These are phyloP conservation scores for Pichia kudriavzevii DNA, from an alignment of 1,139 yeast genomes.

Conservation along the genomic window DNA sequence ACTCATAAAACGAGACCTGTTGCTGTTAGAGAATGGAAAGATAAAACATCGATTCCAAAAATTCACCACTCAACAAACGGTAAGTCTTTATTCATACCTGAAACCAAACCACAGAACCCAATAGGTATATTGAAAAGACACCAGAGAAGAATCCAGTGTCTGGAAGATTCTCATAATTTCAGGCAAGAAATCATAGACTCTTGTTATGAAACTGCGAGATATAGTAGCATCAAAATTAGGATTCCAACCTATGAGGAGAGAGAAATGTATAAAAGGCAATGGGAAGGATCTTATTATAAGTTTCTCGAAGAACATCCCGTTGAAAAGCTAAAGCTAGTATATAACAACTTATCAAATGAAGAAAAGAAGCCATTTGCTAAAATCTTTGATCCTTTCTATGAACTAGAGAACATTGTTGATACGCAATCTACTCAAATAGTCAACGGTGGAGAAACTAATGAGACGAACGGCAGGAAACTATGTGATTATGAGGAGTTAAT, in stretches of 20 bases:
- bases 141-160: conserved; percentile 27
- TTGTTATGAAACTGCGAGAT: conserved; percentile 1
- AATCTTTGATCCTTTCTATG: background rate
- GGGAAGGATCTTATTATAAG: conserved; percentile 16
- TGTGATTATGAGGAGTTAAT: background rate
- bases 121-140: conserved; percentile 27
- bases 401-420: background rate
- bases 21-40: conserved; percentile 72
- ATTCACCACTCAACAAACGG: conserved; percentile 34
- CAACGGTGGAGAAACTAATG: no score
- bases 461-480: no score
- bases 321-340: conserved; percentile 1
- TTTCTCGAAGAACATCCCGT: conserved; percentile 1
- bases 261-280: conserved; percentile 16
- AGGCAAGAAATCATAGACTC: conserved; percentile 22
- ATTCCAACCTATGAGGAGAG: conserved; percentile 20
- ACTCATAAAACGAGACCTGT: conserved; percentile 76
- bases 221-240: background rate
- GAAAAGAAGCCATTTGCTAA: conserved; percentile 6
- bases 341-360: background rate
- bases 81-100: conserved; percentile 31
- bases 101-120: conserved; percentile 21
- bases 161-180: conserved; percentile 30
- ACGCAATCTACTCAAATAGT: no score
- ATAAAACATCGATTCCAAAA: conserved; percentile 39